Conservation (phyloP, 2,329 filamentous ascomycete species). For the Geosmithia putterillii region DNA sequence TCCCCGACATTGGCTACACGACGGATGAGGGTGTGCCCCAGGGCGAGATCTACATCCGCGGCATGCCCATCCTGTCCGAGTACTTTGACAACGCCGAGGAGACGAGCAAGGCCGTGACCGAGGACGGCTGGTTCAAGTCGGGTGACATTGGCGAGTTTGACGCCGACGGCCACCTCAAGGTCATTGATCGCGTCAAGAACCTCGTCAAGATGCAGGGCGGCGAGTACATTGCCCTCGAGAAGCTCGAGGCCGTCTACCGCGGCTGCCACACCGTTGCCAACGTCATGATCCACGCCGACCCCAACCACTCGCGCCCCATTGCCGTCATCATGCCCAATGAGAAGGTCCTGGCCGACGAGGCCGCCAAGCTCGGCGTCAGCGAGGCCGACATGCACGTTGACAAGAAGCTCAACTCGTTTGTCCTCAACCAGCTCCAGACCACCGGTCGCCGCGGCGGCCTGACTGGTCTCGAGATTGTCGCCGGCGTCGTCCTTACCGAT, state of each 20-base stretch:
- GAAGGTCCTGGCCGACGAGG: slow-evolving; percentile 47
- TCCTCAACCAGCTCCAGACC: slow-evolving; percentile 56
- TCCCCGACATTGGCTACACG: slow-evolving; percentile 77
- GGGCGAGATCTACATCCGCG: slow-evolving; percentile 86
- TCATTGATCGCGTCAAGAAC: slow-evolving; percentile 98
- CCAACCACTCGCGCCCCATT: slow-evolving; percentile 63
- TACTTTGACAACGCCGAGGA: slow-evolving; percentile 85
- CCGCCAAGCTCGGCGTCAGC: slow-evolving; percentile 47
- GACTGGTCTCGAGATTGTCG: slow-evolving; percentile 59
- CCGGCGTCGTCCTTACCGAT: slow-evolving; percentile 65
- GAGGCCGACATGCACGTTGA: slow-evolving; percentile 57
- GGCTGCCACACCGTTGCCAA: slow-evolving; percentile 68
- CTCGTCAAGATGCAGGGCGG: slow-evolving; percentile 90
- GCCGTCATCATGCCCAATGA: slow-evolving; percentile 66
- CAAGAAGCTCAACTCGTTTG: slow-evolving; percentile 46
- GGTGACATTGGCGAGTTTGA: slow-evolving; percentile 92
- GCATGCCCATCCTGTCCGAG: slow-evolving; percentile 57
- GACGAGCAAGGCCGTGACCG: slow-evolving; percentile 62
- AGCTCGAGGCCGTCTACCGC: slow-evolving; percentile 85
- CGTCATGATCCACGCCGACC: slow-evolving; percentile 75
- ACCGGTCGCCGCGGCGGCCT: slow-evolving; percentile 56
- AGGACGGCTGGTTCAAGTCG: slow-evolving; percentile 93
- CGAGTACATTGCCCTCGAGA: slow-evolving; percentile 95
- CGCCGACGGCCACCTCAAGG: slow-evolving; percentile 61
- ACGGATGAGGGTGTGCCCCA: slow-evolving; percentile 60